Percentiles rank a stretch among this genome's conserved stretches.
phyloP scores from a whole-genome alignment of 257 asterid species.

The Mentha longifolia region DNA sequence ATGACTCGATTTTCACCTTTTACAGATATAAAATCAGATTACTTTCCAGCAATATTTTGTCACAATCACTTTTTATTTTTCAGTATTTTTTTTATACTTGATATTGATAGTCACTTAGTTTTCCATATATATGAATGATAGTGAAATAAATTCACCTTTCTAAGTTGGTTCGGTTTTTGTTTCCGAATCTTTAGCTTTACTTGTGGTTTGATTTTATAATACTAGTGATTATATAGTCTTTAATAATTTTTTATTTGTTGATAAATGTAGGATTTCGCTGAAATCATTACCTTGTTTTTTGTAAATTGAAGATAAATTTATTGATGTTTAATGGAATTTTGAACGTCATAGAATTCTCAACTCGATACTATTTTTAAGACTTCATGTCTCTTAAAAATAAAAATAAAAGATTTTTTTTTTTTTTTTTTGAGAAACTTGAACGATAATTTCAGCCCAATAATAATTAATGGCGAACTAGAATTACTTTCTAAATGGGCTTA shows the following conservation, averaged over 20 bases:
- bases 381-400: too few species aligned
- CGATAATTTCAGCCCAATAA: slow-evolving; percentile 4
- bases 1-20: slow-evolving; percentile 8
- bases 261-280: too few species aligned
- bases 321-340: too few species aligned
- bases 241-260: too few species aligned
- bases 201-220: neutral
- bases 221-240: too few species aligned
- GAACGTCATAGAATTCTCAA: too few species aligned
- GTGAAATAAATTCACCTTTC: neutral
- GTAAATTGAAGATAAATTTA: too few species aligned
- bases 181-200: neutral
- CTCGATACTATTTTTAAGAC: too few species aligned
- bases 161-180: neutral
- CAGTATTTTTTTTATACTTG: neutral
- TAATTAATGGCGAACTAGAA: neutral
- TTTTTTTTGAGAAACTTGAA: too few species aligned
- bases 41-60: slow-evolving; percentile 25
- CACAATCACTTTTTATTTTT: neutral
- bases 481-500: neutral
- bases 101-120: neutral
- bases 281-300: too few species aligned
- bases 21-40: slow-evolving; percentile 9
- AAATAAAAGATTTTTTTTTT: too few species aligned
- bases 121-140: neutral